Evolutionary conservation across 2,329 filamentous ascomycete species (phyloP), one percentile per base, ranked within the genome.

Genomic region (Hirsutella thompsonii): DNA sequence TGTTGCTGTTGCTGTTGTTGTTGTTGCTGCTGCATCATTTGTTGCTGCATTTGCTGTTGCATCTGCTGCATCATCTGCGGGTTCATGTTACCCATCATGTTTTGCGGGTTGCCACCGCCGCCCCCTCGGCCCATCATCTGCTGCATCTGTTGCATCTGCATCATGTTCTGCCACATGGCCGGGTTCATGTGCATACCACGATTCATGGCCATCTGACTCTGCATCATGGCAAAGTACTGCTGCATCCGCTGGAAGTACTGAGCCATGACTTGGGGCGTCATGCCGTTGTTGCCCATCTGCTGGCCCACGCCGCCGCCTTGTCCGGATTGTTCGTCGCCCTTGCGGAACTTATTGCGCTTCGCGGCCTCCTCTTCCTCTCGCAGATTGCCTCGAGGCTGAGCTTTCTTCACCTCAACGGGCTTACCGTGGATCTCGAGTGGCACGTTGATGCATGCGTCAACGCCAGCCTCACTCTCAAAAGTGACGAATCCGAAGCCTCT

Each of bases 171-270:
- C 69, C 81, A 78, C 80, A 84, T 85, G 35, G 76, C 75, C 30
- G 83, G 81, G 59, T 85, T 89, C 75, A 81, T 77, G 57, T 65
- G 68, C 66, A 82, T 80, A 57, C 77, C 66, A 52, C 81, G 68
- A 71, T 77, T 88, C 79, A 90, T 90, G 38, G 81, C 82, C 75
- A 93, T 86, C 57, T 92, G 83, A 54, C 90, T 85, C 62, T 94
- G 88, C 86, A 94, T 92, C 74, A 94, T 81, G 43, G 81, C 72
- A 61, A 95, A 93, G 63, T 94, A 94, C 59, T 94, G 86, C 62
- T 98, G 92, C 90, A 98, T 96, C 37, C 89, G 79, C 60, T 94
- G 87, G 79, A 92, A 94, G 65, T 96, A 95, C 60, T 95, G 89
- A 2, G 92, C 92, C 88, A 96, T 95, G 69, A 94, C 81, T 55